Conservation (phyloP, 139 green algal genomes). For the Pseudopediastrum boryanum region DNA sequence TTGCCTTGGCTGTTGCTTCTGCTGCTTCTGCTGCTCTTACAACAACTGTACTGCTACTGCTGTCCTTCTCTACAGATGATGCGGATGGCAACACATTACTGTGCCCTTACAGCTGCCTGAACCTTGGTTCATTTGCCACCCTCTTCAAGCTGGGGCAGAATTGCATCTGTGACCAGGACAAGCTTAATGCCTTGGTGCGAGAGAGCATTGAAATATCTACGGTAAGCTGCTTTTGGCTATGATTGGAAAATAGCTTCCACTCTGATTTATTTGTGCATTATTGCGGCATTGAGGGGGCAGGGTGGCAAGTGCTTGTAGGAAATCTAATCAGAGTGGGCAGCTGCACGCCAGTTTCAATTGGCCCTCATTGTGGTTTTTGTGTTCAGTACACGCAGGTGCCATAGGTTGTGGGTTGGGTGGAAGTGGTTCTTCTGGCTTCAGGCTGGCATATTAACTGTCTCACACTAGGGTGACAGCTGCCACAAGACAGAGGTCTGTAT, state of each 20-base stretch:
- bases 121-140: conserved; percentile 39
- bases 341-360: neutral
- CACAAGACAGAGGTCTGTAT: neutral
- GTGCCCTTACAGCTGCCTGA: conserved; percentile 41
- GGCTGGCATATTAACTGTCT: neutral
- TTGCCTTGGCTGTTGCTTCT: too few species aligned
- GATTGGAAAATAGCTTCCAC: too few species aligned
- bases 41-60: too few species aligned
- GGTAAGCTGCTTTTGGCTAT: too few species aligned
- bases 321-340: neutral
- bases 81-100: conserved; percentile 14
- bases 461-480: neutral
- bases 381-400: too few species aligned
- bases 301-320: neutral
- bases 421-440: neutral
- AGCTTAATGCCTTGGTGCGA: conserved; percentile 12
- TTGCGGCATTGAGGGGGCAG: neutral
- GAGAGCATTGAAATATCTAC: conserved; percentile 17
- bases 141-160: conserved; percentile 35
- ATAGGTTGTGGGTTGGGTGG: neutral
- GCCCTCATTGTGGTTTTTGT: neutral
- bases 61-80: too few species aligned
- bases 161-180: conserved; percentile 35
- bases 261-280: too few species aligned
- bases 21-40: too few species aligned